Base-by-base conservation (phyloP, 257 asterid species). In the Solanum peruvianum region DNA sequence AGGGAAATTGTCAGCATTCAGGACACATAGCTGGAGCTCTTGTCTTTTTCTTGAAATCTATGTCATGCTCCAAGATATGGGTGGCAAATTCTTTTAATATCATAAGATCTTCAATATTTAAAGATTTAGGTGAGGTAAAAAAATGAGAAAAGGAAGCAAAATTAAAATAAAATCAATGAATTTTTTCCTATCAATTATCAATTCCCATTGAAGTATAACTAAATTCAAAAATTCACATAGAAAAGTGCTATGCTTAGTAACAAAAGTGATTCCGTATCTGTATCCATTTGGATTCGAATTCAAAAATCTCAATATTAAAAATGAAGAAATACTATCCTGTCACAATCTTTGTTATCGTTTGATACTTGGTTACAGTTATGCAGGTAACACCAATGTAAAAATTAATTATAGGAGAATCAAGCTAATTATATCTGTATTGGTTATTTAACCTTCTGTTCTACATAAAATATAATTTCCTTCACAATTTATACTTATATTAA, bases 41-140 rank as follows among this genome's bases (percentile, higher is more conserved):
- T 64, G 91, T 91, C 95, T 81, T 90, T 93, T 93, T 88, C 94
- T 90, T 83, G 85, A 89, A 90, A 89, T 88, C 86, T 81, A 90
- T 89, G 86, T 91, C 92, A 90, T 91, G 91, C 91, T 91, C 94
- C 88, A 86, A 91, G 91, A 91, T 91, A 89, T 92, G 90, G 89
- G 92, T 91, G 88, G 89, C 89, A 91, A 71, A 78, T 91, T 90
- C 87, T 90, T 78, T 56, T 7, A 90, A 88, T 89, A 91, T 91
- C 82, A 87, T 87, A 84, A 89, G 35, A 89, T 84, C 90, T 90
- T 89, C 82, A 84, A 56, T 86, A 67, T 73, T 37, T 39, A 37
- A 88, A 88, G 87, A 87, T 88, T 88, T 89, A 31, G 45, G 69
- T 12, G 42, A 52, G 69, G 37, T 78, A 25, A 27, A 45, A 45